Percentiles rank a stretch among this genome's conserved stretches.
Evolutionary conservation across 305 asterid species (phyloP).

Genomic region (Fraxinus velutina): DNA sequence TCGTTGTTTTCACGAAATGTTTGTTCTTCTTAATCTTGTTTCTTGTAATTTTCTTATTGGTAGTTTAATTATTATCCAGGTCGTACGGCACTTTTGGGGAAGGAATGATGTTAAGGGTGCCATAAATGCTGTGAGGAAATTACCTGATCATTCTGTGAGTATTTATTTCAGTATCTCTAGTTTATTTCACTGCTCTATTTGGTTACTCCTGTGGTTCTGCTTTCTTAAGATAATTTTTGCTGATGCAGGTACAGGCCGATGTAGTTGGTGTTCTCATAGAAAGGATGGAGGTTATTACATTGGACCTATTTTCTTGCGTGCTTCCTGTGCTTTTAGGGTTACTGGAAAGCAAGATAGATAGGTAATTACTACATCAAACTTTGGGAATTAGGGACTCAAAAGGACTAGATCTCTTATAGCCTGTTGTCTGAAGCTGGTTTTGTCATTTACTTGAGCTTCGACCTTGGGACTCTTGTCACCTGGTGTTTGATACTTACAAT

Average conservation of each 20-base stretch:
- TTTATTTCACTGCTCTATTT: constrained; percentile 9
- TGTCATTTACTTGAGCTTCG: not conserved
- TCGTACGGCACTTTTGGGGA: constrained; percentile 89
- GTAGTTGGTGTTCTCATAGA: constrained; percentile 62
- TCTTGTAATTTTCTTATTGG: constrained; percentile 10
- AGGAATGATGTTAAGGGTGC: constrained; percentile 89
- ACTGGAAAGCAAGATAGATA: constrained; percentile 77
- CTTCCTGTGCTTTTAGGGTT: constrained; percentile 85
- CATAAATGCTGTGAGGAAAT: constrained; percentile 67
- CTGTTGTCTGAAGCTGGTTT: constrained; percentile 3
- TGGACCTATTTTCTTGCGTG: constrained; percentile 82
- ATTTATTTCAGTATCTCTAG: constrained; percentile 24
- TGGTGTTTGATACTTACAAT: not conserved
- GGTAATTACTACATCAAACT: constrained; percentile 36
- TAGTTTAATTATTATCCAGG: constrained; percentile 46
- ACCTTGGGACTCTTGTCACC: not conserved
- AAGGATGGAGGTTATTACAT: constrained; percentile 63
- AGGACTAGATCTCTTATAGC: not conserved
- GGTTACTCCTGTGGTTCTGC: not conserved
- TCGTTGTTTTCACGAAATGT: not conserved
- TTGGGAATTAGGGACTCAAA: not conserved
- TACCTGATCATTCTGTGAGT: constrained; percentile 86
- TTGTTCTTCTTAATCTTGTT: constrained; percentile 11
- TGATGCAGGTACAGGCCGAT: constrained; percentile 64
- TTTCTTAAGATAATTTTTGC: constrained; percentile 13